These are phyloP conservation scores for Calonectria ilicicola DNA, from an alignment of 2,329 filamentous ascomycete species.

Conservation along the genomic window DNA sequence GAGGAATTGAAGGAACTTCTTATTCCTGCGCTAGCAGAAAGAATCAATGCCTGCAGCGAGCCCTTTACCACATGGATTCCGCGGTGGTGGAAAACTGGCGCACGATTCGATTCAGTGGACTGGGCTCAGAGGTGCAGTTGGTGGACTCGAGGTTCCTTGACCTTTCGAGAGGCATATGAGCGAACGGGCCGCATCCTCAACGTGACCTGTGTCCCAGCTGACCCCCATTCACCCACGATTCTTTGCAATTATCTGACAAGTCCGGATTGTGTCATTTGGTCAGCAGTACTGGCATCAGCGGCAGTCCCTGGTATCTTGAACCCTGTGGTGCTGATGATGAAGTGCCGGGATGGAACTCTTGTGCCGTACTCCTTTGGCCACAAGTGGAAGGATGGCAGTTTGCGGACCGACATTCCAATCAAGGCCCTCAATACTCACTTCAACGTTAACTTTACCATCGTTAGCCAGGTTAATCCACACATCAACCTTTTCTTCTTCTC, in stretches of 20 bases:
- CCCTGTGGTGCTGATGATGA: constrained; percentile 93
- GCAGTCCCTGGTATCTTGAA: constrained; percentile 97
- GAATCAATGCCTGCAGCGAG: constrained; percentile 89
- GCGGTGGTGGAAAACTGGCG: constrained; percentile 93
- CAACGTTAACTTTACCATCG: constrained; percentile 98
- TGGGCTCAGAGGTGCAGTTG: constrained; percentile 89
- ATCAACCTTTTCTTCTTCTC: constrained; percentile 99
- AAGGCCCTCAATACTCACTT: constrained; percentile 96
- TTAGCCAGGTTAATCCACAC: constrained; percentile 90
- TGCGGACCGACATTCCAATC: constrained; percentile 95
- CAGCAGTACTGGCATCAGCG: constrained; percentile 91
- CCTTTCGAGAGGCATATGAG: constrained; percentile 94
- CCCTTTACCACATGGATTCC: constrained; percentile 79
- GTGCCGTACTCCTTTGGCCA: constrained; percentile 96
- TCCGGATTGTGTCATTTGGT: constrained; percentile 98
- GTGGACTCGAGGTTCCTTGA: constrained; percentile 93
- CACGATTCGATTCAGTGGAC: constrained; percentile 91
- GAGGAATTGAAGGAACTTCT: constrained; percentile 89
- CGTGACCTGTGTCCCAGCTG: constrained; percentile 94
- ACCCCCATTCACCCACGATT: constrained; percentile 92
- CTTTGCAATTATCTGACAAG: constrained; percentile 95
- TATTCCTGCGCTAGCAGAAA: constrained; percentile 85
- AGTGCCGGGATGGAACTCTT: constrained; percentile 80
- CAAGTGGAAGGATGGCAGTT: constrained; percentile 98
- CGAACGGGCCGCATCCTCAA: constrained; percentile 95